Base-by-base conservation (phyloP, 306 rosid species). In the Nissolia schottii region DNA sequence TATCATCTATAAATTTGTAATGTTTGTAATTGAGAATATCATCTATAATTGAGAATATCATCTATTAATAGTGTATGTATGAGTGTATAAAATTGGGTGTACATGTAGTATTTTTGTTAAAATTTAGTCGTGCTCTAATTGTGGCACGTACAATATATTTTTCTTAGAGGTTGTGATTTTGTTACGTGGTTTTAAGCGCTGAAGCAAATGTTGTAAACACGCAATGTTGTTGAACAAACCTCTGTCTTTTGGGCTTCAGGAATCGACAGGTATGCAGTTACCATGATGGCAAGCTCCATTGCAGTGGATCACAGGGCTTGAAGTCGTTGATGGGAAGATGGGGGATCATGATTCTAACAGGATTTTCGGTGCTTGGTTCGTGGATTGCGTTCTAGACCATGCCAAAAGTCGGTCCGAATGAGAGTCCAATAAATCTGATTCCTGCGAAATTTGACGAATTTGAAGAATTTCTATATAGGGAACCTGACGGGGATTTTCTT, bases 221-320 rank as follows among this genome's bases (percentile, higher is more conserved):
- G 31, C 35, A 46, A 53, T 27, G 11, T 22, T 7, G 8, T 19
- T 12, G 29, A 14, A 3, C 24, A 24, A 67, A 34, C 18, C 24
- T 3, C 38, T 38, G 29, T 35, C 5, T 54, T 9, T 38, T 79
- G 64, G 40, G 40, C 24, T 82, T 66, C 87, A 93, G 98, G 95
- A 82, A 54, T 29, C 90, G 77, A 64, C 78, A 35, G 50, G 87
- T 83, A 16, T 94, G 98, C 81, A 54, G 86, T 2, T 94, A 87
- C 64, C 95, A 91, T 69, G 11, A 85, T 84, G 43, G 76, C 31
- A 81, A 83, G 70, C 88, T 86, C 14, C 67, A 79, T 0, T 94
- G 98, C 84, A 87, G 79, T 74, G 92, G 86, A 65, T 91, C 97
- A 7, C 49, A 55, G 2, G 74, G 85, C n/a, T 59, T 80, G 6